Evolutionary conservation across 2,329 filamentous ascomycete species (phyloP).

Genomic region (Trichoderma koningii): DNA sequence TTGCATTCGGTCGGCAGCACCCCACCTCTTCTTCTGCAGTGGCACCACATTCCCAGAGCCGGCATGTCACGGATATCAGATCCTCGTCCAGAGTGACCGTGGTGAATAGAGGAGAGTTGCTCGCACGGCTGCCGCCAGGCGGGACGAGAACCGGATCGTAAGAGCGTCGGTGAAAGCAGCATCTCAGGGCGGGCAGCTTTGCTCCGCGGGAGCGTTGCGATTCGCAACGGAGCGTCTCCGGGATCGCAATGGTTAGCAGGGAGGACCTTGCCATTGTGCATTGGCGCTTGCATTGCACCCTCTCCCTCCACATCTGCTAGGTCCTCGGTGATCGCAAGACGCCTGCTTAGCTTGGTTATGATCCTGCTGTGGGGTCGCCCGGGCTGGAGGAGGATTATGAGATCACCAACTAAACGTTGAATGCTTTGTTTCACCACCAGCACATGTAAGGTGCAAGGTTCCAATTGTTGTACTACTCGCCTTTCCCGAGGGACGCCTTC

Average conservation of each 20-base stretch:
- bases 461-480: not conserved
- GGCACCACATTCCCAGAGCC: conserved; percentile 25
- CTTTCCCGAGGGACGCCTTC: not conserved
- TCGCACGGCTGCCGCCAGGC: not conserved
- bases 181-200: not conserved
- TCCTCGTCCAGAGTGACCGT: conserved; percentile 13
- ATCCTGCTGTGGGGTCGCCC: conserved; percentile 20
- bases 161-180: not conserved
- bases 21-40: conserved; percentile 28
- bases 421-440: not conserved
- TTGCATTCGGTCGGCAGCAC: conserved; percentile 34
- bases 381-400: conserved; percentile 9
- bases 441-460: not conserved
- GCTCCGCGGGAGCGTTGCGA: not conserved
- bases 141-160: not conserved
- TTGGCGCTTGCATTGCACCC: conserved; percentile 12
- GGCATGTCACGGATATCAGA: conserved; percentile 26
- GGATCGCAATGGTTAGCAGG: conserved; percentile 18
- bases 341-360: conserved; percentile 7
- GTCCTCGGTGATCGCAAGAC: conserved; percentile 11
- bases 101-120: not conserved
- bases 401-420: not conserved
- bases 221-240: conserved; percentile 15
- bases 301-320: conserved; percentile 21
- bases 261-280: conserved; percentile 17